Conservation (phyloP, 139 green algal species). For the Coelastrella sp. region DNA sequence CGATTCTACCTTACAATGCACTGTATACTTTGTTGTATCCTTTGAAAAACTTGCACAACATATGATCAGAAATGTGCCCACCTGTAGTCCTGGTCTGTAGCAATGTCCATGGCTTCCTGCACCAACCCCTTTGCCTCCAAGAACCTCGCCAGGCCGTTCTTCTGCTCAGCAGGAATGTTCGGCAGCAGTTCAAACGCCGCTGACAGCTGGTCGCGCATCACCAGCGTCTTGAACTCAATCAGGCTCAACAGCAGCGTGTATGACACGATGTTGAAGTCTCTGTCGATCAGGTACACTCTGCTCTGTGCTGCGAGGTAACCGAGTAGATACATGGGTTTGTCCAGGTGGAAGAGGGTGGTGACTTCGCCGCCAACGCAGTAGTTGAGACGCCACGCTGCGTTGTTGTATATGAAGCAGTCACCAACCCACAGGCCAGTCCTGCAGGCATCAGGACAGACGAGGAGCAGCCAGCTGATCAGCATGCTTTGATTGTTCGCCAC, state of each 20-base stretch:
- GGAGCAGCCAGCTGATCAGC: neutral
- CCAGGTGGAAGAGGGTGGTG: slow-evolving; percentile 97
- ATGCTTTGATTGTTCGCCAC: no score
- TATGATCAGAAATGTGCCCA: neutral
- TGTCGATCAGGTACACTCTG: slow-evolving; percentile 96
- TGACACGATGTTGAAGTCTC: slow-evolving; percentile 80
- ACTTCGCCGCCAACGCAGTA: slow-evolving; percentile 97
- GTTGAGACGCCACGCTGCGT: slow-evolving; percentile 95
- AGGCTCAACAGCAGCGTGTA: slow-evolving; percentile 97
- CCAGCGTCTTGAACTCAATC: slow-evolving; percentile 95
- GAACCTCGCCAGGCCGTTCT: slow-evolving; percentile 93
- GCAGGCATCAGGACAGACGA: neutral
- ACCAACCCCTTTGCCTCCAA: slow-evolving; percentile 91
- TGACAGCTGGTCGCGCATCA: slow-evolving; percentile 69
- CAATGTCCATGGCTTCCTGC: slow-evolving; percentile 90
- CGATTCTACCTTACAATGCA: no score
- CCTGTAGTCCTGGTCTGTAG: slow-evolving; percentile 94
- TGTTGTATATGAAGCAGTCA: slow-evolving; percentile 99
- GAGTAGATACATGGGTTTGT: slow-evolving; percentile 97
- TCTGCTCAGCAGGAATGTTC: slow-evolving; percentile 75
- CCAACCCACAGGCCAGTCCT: slow-evolving; percentile 75
- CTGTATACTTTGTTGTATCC: no score
- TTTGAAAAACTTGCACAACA: no score
- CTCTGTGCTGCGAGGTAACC: slow-evolving; percentile 95
- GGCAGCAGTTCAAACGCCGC: slow-evolving; percentile 67